Evolutionary conservation across 164 flowering plant genomes (phyloP).

Genomic region (Hamamelis virginiana): DNA sequence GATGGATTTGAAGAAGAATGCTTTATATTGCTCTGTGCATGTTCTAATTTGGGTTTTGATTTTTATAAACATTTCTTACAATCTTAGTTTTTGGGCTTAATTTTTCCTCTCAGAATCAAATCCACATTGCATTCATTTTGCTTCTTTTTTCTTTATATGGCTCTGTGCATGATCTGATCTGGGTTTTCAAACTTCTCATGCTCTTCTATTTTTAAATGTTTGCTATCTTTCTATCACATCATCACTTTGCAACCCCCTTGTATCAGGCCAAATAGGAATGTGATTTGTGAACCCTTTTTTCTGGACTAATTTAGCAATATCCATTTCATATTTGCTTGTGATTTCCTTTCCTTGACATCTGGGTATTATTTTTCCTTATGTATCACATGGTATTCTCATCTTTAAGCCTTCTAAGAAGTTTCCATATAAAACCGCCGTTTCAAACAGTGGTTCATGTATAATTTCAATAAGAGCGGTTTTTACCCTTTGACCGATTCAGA

Average conservation of each 20-base stretch:
- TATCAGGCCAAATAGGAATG: too few species aligned
- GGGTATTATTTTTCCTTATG: not conserved
- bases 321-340: not conserved
- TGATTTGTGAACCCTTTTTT: not conserved
- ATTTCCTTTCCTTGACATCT: not conserved
- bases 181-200: too few species aligned
- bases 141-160: too few species aligned
- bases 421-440: too few species aligned
- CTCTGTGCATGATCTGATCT: too few species aligned
- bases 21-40: not conserved
- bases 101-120: too few species aligned
- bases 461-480: too few species aligned
- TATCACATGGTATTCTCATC: slow-evolving; percentile 54
- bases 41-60: not conserved
- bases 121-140: not conserved
- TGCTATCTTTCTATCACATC: too few species aligned
- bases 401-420: slow-evolving; percentile 76
- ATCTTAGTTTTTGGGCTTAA: not conserved
- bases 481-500: too few species aligned
- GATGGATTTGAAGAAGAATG: not conserved
- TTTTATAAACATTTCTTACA: not conserved
- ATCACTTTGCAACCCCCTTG: too few species aligned
- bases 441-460: too few species aligned
- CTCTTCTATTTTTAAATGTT: too few species aligned
- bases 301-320: not conserved